Base-by-base conservation (phyloP, 345 rosid species). In the Bruguiera parviflora region DNA sequence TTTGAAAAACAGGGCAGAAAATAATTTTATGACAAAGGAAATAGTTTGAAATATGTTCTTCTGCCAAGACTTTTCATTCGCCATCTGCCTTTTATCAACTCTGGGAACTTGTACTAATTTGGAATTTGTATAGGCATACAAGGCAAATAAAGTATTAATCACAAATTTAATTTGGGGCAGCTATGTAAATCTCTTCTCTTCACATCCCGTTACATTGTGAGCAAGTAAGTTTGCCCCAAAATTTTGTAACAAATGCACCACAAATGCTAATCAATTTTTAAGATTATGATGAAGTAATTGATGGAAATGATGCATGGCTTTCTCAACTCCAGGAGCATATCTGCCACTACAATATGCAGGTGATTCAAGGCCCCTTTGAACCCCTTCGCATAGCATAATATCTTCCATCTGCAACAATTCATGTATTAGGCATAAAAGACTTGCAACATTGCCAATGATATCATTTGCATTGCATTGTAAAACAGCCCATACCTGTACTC, bases 231-330 rank as follows among this genome's bases (percentile, higher is more conserved):
- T 24, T 8, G 29, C 24, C 29, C 59, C 59, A 13, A 43, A 43
- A 43, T 43, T 43, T 43, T 55, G 59, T 3, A 22, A 55, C 59
- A 21, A 22, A 55, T 55, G 59, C 59, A 55, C 22, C 6, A 6
- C 59, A 55, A 3, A 20, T 6, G 32, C 6, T 16, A 18, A 18
- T 73, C 69, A 71, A 7, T 59, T 61, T 46, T 62, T 46, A 61
- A 88, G 88, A 74, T 76, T 72, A n/a, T 73, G 16, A 67, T 87
- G 75, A 37, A 87, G 84, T 71, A 86, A 55, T 65, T 79, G 75
- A 71, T 91, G 93, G 66, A 89, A 93, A 68, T 85, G 96, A 71
- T 89, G 84, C 96, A 87, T 84, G 15, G 96, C 81, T 58, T 81
- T 78, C 83, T 91, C 97, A 9, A 91, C 84, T 0, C 69, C n/a